These are phyloP conservation scores for Haematococcus lacustris DNA, from an alignment of 139 green algal species.

Conservation along the genomic window DNA sequence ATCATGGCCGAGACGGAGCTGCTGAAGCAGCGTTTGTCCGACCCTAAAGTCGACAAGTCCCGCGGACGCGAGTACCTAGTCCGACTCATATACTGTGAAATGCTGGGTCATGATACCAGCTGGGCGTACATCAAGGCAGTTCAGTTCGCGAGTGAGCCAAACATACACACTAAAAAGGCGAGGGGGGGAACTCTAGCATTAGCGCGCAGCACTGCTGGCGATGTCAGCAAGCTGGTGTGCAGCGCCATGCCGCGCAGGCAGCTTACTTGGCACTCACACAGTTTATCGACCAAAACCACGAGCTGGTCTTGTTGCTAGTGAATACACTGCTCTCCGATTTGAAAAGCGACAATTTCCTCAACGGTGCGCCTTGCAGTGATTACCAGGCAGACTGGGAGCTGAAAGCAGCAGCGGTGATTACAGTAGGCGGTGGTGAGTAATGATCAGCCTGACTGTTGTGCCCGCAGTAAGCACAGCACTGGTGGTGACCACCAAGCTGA, in stretches of 20 bases:
- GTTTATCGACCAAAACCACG: slow-evolving; percentile 84
- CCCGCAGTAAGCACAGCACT: slow-evolving; percentile 55
- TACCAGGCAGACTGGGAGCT: no score
- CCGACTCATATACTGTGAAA: slow-evolving; percentile 94
- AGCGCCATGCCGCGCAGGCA: slow-evolving; percentile 37
- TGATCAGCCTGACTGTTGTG: background rate
- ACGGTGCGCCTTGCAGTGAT: slow-evolving; percentile 37
- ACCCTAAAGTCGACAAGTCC: slow-evolving; percentile 66
- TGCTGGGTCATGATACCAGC: slow-evolving; percentile 92
- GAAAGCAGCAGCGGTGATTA: background rate
- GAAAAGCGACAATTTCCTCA: slow-evolving; percentile 86
- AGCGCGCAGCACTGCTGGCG: background rate
- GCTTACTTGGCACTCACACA: slow-evolving; percentile 88
- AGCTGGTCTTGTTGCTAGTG: slow-evolving; percentile 91
- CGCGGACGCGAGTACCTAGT: slow-evolving; percentile 79
- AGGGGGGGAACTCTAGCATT: no score
- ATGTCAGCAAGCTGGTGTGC: background rate
- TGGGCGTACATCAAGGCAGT: slow-evolving; percentile 72
- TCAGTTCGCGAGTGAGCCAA: slow-evolving; percentile 51
- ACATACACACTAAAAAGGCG: slow-evolving; percentile 55
- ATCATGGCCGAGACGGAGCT: slow-evolving; percentile 75
- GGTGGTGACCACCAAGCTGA: slow-evolving; percentile 61
- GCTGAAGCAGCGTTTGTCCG: slow-evolving; percentile 64
- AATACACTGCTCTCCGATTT: slow-evolving; percentile 94
- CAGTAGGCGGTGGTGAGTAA: background rate